Evolutionary conservation across 164 flowering plant species (phyloP).

Genomic region (Saururus chinensis): DNA sequence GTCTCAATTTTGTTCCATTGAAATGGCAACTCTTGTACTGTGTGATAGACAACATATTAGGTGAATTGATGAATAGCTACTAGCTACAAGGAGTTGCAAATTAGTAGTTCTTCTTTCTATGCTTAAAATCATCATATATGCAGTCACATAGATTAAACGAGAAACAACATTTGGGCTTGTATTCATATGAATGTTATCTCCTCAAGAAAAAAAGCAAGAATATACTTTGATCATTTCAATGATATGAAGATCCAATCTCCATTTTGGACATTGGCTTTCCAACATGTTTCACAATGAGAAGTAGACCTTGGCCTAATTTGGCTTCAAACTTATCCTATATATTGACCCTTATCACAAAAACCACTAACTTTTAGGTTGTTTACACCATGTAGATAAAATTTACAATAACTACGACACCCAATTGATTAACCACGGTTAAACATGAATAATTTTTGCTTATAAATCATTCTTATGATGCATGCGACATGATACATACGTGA

Average conservation of each 20-base stretch:
- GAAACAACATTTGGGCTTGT: not conserved
- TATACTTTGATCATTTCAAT: no score
- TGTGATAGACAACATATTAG: not conserved
- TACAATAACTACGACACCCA: no score
- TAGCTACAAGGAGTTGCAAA: not conserved
- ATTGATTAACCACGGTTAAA: no score
- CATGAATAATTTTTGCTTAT: no score
- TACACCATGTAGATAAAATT: no score
- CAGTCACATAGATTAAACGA: not conserved
- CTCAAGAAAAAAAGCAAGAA: no score
- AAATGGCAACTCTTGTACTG: no score
- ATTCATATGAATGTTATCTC: not conserved
- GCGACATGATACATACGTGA: no score
- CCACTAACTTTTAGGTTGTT: no score
- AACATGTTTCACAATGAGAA: not conserved
- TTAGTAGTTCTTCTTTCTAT: no score
- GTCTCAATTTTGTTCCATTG: not conserved
- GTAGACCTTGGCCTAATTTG: not conserved
- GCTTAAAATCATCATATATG: not conserved
- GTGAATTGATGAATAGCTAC: not conserved
- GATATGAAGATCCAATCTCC: not conserved
- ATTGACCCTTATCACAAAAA: not conserved
- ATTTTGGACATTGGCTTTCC: not conserved
- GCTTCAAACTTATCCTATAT: not conserved
- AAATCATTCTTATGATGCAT: no score